Conservation (phyloP, 441 rosid species). For the Erysimum cheiri region DNA sequence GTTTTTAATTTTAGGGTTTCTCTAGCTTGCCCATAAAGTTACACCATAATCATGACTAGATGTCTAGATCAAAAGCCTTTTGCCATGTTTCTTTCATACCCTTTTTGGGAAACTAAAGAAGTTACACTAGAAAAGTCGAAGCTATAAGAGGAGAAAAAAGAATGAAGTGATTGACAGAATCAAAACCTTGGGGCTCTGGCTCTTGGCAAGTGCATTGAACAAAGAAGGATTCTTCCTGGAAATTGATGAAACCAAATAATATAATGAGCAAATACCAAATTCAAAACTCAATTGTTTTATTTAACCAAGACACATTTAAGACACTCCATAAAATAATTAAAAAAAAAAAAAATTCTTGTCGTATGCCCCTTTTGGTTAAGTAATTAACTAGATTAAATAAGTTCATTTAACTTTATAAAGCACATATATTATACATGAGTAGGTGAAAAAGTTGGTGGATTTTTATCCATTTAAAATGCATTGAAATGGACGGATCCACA, state of each 20-base stretch:
- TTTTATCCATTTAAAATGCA: background rate
- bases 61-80: background rate
- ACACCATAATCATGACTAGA: background rate
- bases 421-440: background rate
- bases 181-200: conserved; percentile 53
- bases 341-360: background rate
- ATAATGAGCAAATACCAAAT: conserved; percentile 11
- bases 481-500: conserved; percentile 20
- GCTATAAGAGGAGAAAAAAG: background rate
- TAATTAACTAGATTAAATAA: background rate
- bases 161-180: background rate
- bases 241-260: conserved; percentile 23
- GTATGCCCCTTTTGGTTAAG: background rate
- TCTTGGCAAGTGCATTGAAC: conserved; percentile 46
- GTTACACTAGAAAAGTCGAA: background rate
- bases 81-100: background rate
- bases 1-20: conserved; percentile 15
- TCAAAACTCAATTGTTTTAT: background rate
- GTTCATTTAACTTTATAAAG: conserved; percentile 16
- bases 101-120: background rate
- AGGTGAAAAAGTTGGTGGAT: background rate
- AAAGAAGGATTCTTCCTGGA: conserved; percentile 50
- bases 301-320: background rate
- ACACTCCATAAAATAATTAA: background rate
- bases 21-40: conserved; percentile 23